Percentiles rank a stretch among this genome's conserved stretches.
phyloP scores from a whole-genome alignment of 2,329 filamentous ascomycete genomes.

The Arthrinium puccinioides region DNA sequence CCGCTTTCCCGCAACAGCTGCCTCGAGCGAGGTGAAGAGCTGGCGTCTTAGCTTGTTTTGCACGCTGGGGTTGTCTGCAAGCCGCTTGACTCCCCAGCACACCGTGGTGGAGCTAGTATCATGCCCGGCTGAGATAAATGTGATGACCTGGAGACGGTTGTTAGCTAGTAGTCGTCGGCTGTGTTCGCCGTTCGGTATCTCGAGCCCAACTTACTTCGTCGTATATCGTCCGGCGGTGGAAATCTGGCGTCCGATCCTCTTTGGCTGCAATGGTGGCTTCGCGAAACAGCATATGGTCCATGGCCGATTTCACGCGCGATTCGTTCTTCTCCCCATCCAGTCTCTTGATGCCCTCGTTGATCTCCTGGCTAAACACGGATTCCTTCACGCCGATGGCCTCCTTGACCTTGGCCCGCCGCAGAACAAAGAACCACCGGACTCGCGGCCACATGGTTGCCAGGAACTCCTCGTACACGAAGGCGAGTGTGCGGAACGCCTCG shows the following conservation, averaged over 20 bases:
- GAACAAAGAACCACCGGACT: too few relatives aligned
- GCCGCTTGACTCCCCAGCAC: not conserved
- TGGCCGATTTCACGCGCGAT: not conserved
- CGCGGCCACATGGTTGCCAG: too few relatives aligned
- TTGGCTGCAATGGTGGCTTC: not conserved
- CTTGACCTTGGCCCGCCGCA: not conserved
- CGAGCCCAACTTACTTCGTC: constrained; percentile 11
- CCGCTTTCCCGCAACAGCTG: not conserved
- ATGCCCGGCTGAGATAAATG: constrained; percentile 10
- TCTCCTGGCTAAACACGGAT: not conserved
- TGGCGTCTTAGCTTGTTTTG: constrained; percentile 19
- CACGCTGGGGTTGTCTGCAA: constrained; percentile 10
- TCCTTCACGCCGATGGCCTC: not conserved
- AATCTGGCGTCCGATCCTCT: not conserved
- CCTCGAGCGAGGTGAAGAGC: constrained; percentile 8
- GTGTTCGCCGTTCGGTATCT: too few relatives aligned
- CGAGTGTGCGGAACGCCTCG: not conserved
- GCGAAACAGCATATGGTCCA: constrained; percentile 30
- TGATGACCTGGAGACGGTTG: too few relatives aligned
- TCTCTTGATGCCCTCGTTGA: not conserved
- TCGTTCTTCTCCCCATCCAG: constrained; percentile 20
- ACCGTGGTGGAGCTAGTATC: constrained; percentile 7
- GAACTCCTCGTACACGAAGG: not conserved
- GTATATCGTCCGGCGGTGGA: not conserved
- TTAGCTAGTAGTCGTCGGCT: too few relatives aligned